Evolutionary conservation across 2,329 filamentous ascomycete species (phyloP), one percentile per base, ranked within the genome.

Genomic region (Aspergillus sp.): DNA sequence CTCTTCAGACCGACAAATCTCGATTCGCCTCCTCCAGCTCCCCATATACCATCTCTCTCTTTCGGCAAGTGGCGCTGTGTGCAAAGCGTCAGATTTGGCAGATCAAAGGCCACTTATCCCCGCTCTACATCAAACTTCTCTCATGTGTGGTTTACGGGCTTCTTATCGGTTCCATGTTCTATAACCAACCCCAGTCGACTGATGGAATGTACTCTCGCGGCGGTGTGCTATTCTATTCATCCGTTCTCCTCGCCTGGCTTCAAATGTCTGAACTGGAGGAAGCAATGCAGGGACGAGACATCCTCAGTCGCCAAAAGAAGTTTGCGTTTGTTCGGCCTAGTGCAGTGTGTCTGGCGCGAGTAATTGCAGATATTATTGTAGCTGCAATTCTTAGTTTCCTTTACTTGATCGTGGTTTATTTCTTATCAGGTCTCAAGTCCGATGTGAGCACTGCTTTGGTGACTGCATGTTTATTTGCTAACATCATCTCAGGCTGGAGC

Each of bases 181-280:
- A 90, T 66, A 86, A 83, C 7, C 78, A 84, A 62, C 74, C 83
- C 0, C 67, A 77, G 2, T 78, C 81, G 53, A 85, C 84, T 0
- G 77, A 76, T 15, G 85, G 84, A 20, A 81, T 83, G 34, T 88
- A 87, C 67, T 77, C 79, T 3, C 78, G 84, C 55, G 84, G 84
- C 17, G 85, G 85, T 61, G 77, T 82, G 3, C 69, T 84, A 3
- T 87, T 88, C 73, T 87, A 87, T 71, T 84, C 82, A 0, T 82
- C 85, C 39, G 74, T 87, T 36, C 81, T 87, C 68, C 73, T 87
- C 4, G 78, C 77, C 47, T 87, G 84, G 85, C 79, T 93, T 2
- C 88, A 91, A 56, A 78, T 93, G 41, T 83, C 86, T 0, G 90
- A 93, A 69, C 78, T 91, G 24, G 89, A 88, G 80, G 88, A 87